Evolutionary conservation across 176 grass and related monocot species (phyloP), one percentile per base, ranked within the genome.

Genomic region (Musa itinerans): DNA sequence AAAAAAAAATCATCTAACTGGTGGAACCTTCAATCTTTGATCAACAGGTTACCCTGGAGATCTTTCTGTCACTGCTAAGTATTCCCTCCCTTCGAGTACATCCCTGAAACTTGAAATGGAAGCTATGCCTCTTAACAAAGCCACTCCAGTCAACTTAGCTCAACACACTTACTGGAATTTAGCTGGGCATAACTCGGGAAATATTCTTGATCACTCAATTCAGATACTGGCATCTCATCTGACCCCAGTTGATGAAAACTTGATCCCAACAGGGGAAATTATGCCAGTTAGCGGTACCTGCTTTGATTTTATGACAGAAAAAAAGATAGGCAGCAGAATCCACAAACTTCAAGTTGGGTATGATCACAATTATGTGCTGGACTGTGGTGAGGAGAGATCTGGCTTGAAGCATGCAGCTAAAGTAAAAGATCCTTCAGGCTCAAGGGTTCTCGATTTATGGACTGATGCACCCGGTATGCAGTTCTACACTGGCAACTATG

Each of bases 101-200:
- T 77, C 72, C 52, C 75, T 97, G 68, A 90, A 87, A 77, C 90
- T 93, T 52, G 86, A 93, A 68, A 97, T 97, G 90, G 87, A 90
- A 84, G 90, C 90, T 24, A 73, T 73, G 58, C 72, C 94, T 53
- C 10, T 74, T 54, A 85, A 88, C 29, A 97, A 89, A 81, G 77
- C 90, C 1, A 93, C 90, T 20, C 90, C 90, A 50, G 88, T 93
- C 53, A 93, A 34, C 69, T 79, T 97, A 74, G 90, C 88, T 1
- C 90, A 97, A 54, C 88, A 93, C 86, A 97, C 93, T 14, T 97
- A 97, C 68, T 93, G 90, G 93, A 96, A 96, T 85, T 80, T 96
- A 63, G 85, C 93, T n/a, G 93, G 93, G n/a, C 93, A 96, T 74
- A 78, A 83, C 59, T 92, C 89, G 1, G 89, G 89, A 22, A 81